Percentiles rank a stretch among this genome's conserved stretches.
These are phyloP conservation scores for Syzygium aromaticum DNA, from an alignment of 345 rosid species.

Conservation along the genomic window DNA sequence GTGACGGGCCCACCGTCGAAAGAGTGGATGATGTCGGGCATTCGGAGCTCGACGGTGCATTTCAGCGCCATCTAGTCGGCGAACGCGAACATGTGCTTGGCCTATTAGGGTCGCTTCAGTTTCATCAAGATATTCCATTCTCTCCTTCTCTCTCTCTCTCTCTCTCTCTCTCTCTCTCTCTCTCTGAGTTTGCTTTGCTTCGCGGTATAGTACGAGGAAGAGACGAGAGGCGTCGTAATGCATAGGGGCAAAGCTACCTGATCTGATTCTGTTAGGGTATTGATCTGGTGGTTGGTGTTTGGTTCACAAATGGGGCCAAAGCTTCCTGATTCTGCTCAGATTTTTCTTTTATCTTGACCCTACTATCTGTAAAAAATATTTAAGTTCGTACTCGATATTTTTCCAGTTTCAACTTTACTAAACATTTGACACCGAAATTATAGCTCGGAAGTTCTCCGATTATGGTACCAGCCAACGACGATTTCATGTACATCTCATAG, in stretches of 20 bases:
- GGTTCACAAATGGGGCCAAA: no score
- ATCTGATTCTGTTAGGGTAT: no score
- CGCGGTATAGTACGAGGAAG: not conserved
- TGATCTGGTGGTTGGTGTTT: no score
- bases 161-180: not conserved
- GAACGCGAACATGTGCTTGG: conserved; percentile 10
- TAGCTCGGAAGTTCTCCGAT: not conserved
- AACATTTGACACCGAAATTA: not conserved
- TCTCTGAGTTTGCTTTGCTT: not conserved
- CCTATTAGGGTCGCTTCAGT: conserved; percentile 4
- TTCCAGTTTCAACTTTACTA: not conserved
- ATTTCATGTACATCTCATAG: not conserved
- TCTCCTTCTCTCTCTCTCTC: not conserved
- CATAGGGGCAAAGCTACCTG: no score
- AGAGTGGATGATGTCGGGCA: conserved; percentile 23
- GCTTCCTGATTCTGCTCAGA: no score
- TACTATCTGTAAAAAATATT: no score
- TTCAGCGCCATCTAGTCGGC: conserved; percentile 19
- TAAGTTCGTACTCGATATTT: not conserved
- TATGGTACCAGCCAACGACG: not conserved
- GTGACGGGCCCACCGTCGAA: conserved; percentile 7
- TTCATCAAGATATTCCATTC: not conserved
- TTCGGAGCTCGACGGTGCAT: conserved; percentile 21
- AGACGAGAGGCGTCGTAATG: no score
- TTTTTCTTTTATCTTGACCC: not conserved